A percentile compares a stretch with the other conserved stretches of the same genome.
Conservation (phyloP, 176 grass and related monocot species). For the Melocanna baccifera region DNA sequence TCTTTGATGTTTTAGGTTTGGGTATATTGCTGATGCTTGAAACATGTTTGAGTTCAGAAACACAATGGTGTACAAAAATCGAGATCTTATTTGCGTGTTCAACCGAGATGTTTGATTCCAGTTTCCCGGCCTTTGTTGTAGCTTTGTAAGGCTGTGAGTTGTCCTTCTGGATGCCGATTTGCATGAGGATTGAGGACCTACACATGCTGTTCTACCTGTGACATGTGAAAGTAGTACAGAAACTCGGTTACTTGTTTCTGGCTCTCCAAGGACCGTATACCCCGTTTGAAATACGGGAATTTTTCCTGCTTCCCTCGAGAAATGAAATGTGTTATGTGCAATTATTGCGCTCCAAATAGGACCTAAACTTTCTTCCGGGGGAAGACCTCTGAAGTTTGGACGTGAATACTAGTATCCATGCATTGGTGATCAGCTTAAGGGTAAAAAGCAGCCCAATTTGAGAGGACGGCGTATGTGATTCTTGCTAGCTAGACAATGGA, state of each 20-base stretch:
- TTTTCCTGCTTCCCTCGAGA: background rate
- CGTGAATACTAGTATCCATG: background rate
- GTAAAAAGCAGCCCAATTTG: background rate
- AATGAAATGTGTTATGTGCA: background rate
- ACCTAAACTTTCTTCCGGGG: background rate
- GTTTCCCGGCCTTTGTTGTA: background rate
- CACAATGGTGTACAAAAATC: background rate
- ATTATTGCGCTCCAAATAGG: background rate
- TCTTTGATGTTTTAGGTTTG: background rate
- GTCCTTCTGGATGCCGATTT: background rate
- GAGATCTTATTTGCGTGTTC: background rate
- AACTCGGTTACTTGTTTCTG: background rate
- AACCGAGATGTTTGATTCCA: background rate
- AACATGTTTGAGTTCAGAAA: background rate
- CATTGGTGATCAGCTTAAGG: background rate
- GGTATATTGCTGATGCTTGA: background rate
- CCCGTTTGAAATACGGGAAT: no score
- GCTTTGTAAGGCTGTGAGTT: background rate
- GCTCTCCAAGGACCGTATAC: background rate
- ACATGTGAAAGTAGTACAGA: background rate
- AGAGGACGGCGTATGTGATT: background rate
- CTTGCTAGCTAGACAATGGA: background rate
- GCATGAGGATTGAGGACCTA: background rate
- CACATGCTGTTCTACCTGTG: background rate
- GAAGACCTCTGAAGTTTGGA: background rate